phyloP scores from a whole-genome alignment of 768 basidiomycete species.

The Pluteus cervinus region DNA sequence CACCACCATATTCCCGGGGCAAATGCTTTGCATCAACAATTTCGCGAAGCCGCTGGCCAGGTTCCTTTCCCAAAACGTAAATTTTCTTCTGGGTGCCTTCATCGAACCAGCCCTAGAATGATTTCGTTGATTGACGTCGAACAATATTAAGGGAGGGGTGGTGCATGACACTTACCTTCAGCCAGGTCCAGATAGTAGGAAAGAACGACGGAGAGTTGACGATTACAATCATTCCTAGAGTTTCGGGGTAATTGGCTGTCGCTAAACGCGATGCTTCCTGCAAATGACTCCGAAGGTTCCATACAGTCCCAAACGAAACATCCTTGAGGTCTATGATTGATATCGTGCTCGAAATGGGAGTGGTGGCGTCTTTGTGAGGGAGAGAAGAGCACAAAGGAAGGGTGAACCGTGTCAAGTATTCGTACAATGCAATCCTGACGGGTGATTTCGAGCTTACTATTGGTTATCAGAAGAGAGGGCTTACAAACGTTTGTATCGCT shows the following conservation, averaged over 20 bases:
- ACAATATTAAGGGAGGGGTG: background rate
- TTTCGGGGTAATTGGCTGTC: constrained; percentile 80
- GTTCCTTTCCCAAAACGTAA: constrained; percentile 61
- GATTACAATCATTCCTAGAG: constrained; percentile 56
- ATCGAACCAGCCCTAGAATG: constrained; percentile 66
- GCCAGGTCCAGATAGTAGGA: constrained; percentile 78
- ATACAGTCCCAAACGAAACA: constrained; percentile 59
- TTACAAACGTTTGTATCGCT: constrained; percentile 68
- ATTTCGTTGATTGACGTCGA: background rate
- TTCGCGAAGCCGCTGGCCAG: constrained; percentile 42
- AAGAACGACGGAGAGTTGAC: constrained; percentile 84
- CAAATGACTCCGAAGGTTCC: constrained; percentile 64
- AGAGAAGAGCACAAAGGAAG: constrained; percentile 59
- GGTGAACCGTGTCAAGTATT: constrained; percentile 59
- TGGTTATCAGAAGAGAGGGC: constrained; percentile 16
- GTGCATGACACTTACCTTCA: constrained; percentile 44
- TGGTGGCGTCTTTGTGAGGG: constrained; percentile 43
- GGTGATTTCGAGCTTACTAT: background rate
- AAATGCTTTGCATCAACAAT: constrained; percentile 42
- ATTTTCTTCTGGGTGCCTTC: constrained; percentile 75
- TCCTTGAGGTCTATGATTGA: constrained; percentile 70
- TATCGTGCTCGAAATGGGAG: constrained; percentile 54
- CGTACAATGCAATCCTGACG: constrained; percentile 56
- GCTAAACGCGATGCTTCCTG: constrained; percentile 71
- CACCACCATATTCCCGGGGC: constrained; percentile 70